Percentiles rank a stretch among this genome's conserved stretches.
Conservation (phyloP, 1,284 basidiomycete genomes). For the Irpex rosettiformis region DNA sequence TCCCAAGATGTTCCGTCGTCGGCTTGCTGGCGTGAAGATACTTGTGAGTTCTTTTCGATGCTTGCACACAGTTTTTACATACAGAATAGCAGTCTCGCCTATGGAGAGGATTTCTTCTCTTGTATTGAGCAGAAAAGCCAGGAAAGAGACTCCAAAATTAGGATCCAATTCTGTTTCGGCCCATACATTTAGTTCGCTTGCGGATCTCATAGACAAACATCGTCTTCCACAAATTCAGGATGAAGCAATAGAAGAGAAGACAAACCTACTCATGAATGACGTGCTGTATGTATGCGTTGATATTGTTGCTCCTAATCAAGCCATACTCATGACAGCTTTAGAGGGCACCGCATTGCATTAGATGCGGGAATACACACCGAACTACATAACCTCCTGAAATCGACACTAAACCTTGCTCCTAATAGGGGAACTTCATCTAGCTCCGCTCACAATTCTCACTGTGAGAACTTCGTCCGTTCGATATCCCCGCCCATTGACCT, state of each 20-base stretch:
- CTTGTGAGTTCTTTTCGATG: constrained; percentile 15
- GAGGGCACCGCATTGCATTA: neutral
- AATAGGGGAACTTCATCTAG: neutral
- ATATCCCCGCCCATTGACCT: neutral
- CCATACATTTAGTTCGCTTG: constrained; percentile 5
- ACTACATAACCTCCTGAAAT: neutral
- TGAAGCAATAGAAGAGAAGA: constrained; percentile 6
- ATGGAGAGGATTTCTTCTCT: constrained; percentile 35
- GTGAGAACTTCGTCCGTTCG: neutral
- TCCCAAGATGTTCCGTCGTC: constrained; percentile 28
- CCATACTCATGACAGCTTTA: neutral
- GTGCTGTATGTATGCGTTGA: constrained; percentile 7
- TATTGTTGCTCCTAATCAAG: neutral
- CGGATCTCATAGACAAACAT: constrained; percentile 9
- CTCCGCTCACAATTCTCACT: neutral
- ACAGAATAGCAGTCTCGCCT: constrained; percentile 21
- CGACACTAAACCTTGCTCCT: neutral
- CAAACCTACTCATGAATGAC: neutral
- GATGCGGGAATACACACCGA: neutral
- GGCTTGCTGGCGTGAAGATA: constrained; percentile 31
- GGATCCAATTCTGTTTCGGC: constrained; percentile 15
- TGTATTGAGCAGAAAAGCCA: constrained; percentile 36
- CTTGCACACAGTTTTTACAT: constrained; percentile 18
- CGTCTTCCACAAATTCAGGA: constrained; percentile 1
- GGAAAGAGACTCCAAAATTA: constrained; percentile 34